Evolutionary conservation across 1,139 yeast genomes (phyloP), one percentile per base, ranked within the genome.

Genomic region (Sugiyamaella pinicola): DNA sequence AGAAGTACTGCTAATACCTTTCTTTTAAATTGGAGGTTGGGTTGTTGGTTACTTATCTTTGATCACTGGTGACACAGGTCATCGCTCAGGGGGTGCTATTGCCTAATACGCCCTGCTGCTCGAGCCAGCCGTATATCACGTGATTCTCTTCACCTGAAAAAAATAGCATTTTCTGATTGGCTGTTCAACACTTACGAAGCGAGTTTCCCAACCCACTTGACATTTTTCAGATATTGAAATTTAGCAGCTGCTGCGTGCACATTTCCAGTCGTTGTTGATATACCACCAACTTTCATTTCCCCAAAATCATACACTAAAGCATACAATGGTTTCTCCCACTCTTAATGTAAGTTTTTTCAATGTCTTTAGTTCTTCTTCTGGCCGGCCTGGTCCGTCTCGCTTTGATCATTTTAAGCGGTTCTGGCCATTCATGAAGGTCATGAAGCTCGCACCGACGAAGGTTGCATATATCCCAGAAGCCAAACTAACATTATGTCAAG

Each of bases 401-500:
- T 5, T 18, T 15, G 39, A 6, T 5, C 19, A 21, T 12, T 5
- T 7, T 21, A 5, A 18, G 39, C n/a, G n/a, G n/a, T n/a, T n/a
- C n/a, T n/a, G n/a, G n/a, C n/a, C n/a, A n/a, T n/a, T n/a, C n/a
- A n/a, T n/a, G n/a, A n/a, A n/a, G n/a, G n/a, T n/a, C n/a, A n/a
- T n/a, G n/a, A n/a, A n/a, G n/a, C n/a, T n/a, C n/a, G n/a, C n/a
- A n/a, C n/a, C n/a, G n/a, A n/a, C n/a, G 39, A 35, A 31, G 34
- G 12, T 31, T 5, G 8, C 13, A 4, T 4, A 31, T 9, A 13
- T n/a, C 13, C 13, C 39, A n/a, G 39, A n/a, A n/a, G 4, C 19
- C 7, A 18, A 5, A n/a, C 10, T 35, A 24, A 24, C 28, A 24
- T 24, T 24, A 24, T 24, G 8, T 24, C n/a, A 24, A 85, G 82